Evolutionary conservation across 495 filamentous ascomycete genomes (phyloP).

Genomic region (Pyrenopolyporus hunteri): DNA sequence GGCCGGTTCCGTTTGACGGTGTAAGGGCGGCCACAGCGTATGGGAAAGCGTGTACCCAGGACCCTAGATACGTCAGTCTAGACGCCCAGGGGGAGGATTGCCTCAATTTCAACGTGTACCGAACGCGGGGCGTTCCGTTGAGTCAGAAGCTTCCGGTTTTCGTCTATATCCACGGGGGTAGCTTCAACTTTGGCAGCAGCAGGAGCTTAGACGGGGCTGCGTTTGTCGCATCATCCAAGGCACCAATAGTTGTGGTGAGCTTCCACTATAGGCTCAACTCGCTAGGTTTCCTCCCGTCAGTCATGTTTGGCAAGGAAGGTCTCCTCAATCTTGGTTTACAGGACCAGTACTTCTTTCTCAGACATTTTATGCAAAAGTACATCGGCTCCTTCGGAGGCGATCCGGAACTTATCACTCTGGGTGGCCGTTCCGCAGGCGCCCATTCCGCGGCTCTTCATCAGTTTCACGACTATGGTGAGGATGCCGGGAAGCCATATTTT

Average conservation of each 20-base stretch:
- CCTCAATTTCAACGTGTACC: slow-evolving; percentile 57
- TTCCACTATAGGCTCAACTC: slow-evolving; percentile 71
- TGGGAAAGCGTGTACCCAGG: slow-evolving; percentile 28
- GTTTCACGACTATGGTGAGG: slow-evolving; percentile 44
- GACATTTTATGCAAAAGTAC: slow-evolving; percentile 68
- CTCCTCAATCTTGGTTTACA: slow-evolving; percentile 68
- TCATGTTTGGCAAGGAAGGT: slow-evolving; percentile 58
- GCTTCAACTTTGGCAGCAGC: slow-evolving; percentile 56
- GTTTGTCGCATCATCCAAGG: slow-evolving; percentile 59
- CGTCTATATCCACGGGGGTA: slow-evolving; percentile 62
- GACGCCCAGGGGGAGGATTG: slow-evolving; percentile 52
- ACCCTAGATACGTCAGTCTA: slow-evolving; percentile 16
- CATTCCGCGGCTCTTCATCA: slow-evolving; percentile 57
- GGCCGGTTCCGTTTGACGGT: slow-evolving; percentile 26
- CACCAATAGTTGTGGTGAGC: slow-evolving; percentile 61
- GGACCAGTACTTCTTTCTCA: slow-evolving; percentile 64
- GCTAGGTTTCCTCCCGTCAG: slow-evolving; percentile 68
- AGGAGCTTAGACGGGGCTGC: slow-evolving; percentile 52
- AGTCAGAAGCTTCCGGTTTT: slow-evolving; percentile 59
- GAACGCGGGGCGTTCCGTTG: slow-evolving; percentile 41
- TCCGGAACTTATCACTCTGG: slow-evolving; percentile 62
- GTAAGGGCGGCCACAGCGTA: slow-evolving; percentile 24
- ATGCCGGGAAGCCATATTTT: slow-evolving; percentile 50
- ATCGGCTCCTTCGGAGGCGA: slow-evolving; percentile 67
- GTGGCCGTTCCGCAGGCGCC: slow-evolving; percentile 69